These are phyloP conservation scores for Oenanthe sinensis DNA, from an alignment of 129 eudicot genomes.

Conservation along the genomic window DNA sequence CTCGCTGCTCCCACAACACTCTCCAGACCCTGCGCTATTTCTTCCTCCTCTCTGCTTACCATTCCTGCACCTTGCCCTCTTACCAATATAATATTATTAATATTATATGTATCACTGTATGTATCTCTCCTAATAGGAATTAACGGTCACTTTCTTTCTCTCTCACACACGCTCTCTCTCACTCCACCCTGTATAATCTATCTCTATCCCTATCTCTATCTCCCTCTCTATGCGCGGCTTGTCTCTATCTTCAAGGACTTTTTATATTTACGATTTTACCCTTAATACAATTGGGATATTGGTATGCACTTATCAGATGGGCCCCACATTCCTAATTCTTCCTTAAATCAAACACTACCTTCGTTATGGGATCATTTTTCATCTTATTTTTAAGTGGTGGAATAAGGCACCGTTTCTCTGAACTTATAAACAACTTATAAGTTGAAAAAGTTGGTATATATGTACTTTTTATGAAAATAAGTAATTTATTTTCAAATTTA, in stretches of 20 bases:
- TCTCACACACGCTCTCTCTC: neutral
- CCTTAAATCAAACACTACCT: too few relatives aligned
- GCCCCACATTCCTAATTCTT: too few relatives aligned
- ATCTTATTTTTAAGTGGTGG: too few relatives aligned
- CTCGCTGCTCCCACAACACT: conserved; percentile 1
- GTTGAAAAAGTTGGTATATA: too few relatives aligned
- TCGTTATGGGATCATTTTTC: too few relatives aligned
- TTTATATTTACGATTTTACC: neutral
- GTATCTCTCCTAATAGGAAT: neutral
- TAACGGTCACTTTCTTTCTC: neutral
- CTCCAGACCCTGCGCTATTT: neutral
- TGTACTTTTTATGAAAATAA: too few relatives aligned
- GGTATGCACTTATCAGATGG: too few relatives aligned
- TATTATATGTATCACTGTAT: neutral
- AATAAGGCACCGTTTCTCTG: too few relatives aligned
- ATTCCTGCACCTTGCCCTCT: neutral
- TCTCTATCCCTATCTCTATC: neutral
- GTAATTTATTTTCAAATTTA: too few relatives aligned
- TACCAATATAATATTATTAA: neutral
- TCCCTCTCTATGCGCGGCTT: neutral
- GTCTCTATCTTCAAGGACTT: neutral
- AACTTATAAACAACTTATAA: too few relatives aligned
- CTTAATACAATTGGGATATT: neutral
- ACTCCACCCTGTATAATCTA: neutral
- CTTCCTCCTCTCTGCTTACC: conserved; percentile 2